Evolutionary conservation across 2,329 filamentous ascomycete genomes (phyloP).

Genomic region (Massarina eburnea): DNA sequence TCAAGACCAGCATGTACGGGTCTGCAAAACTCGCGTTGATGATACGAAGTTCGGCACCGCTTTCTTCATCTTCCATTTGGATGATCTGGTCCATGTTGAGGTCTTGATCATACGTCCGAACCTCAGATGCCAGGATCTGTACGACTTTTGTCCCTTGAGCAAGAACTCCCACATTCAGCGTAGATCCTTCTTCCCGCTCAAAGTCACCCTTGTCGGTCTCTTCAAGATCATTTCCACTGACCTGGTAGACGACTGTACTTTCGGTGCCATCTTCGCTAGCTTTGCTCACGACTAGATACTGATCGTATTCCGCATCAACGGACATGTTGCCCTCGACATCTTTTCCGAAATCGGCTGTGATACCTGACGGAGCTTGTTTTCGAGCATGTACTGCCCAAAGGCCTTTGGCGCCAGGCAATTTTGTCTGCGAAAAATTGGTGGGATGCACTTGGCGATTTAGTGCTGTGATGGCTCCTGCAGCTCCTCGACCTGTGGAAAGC

Average conservation of each 20-base stretch:
- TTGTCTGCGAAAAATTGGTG: constrained; percentile 67
- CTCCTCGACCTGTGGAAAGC: constrained; percentile 63
- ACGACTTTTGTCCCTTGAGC: constrained; percentile 80
- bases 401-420: constrained; percentile 71
- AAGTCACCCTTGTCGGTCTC: constrained; percentile 83
- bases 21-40: constrained; percentile 82
- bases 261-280: constrained; percentile 66
- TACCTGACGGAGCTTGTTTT: constrained; percentile 63
- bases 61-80: constrained; percentile 82
- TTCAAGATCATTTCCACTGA: constrained; percentile 74
- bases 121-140: constrained; percentile 82
- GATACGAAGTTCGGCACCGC: constrained; percentile 75
- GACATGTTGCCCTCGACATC: constrained; percentile 41
- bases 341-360: constrained; percentile 51
- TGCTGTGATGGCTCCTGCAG: constrained; percentile 69
- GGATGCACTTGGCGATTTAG: constrained; percentile 79
- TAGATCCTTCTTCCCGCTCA: constrained; percentile 83
- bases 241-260: constrained; percentile 74
- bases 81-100: constrained; percentile 88
- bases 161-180: constrained; percentile 81
- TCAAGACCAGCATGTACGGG: constrained; percentile 78
- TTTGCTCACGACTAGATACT: constrained; percentile 82
- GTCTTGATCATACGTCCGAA: constrained; percentile 88
- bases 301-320: constrained; percentile 65
- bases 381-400: constrained; percentile 80